These are phyloP conservation scores for Citrullus amarus DNA, from an alignment of 306 rosid species.

Conservation along the genomic window DNA sequence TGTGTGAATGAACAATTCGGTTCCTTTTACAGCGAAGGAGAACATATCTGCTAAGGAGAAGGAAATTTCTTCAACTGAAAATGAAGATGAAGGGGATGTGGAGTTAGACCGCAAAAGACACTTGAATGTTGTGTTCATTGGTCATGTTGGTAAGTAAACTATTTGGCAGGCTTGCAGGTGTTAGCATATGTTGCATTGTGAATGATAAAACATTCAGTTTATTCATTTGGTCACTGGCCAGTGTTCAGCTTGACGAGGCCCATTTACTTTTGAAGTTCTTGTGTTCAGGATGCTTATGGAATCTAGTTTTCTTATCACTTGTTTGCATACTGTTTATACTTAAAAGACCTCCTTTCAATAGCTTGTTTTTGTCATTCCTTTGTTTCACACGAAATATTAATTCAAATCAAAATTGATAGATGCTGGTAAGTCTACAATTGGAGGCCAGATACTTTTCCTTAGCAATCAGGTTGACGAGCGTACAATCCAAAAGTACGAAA, in stretches of 20 bases:
- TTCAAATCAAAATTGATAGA: slow-evolving; percentile 29
- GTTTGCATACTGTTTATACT: background rate
- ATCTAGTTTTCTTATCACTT: background rate
- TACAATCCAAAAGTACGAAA: slow-evolving; percentile 92
- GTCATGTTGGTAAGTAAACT: slow-evolving; percentile 79
- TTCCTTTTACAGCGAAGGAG: slow-evolving; percentile 32
- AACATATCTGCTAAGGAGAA: slow-evolving; percentile 17
- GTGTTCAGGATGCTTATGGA: background rate
- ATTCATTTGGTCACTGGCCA: background rate
- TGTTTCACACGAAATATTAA: background rate
- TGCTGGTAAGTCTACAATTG: slow-evolving; percentile 97
- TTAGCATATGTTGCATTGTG: background rate
- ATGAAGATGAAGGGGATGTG: slow-evolving; percentile 19
- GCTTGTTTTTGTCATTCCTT: background rate
- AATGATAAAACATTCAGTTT: background rate
- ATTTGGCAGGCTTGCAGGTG: background rate
- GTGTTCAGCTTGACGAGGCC: background rate
- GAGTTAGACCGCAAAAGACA: slow-evolving; percentile 49
- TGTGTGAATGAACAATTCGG: slow-evolving; percentile 10
- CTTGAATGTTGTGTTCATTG: slow-evolving; percentile 87
- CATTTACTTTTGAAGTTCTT: background rate
- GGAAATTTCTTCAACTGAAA: slow-evolving; percentile 21
- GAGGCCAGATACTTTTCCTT: slow-evolving; percentile 97
- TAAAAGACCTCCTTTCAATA: background rate
- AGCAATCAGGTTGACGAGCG: slow-evolving; percentile 97